Evolutionary conservation across 352 stramenopile species (phyloP), one percentile per base, ranked within the genome.

Genomic region (Elongisporangium undulatum): DNA sequence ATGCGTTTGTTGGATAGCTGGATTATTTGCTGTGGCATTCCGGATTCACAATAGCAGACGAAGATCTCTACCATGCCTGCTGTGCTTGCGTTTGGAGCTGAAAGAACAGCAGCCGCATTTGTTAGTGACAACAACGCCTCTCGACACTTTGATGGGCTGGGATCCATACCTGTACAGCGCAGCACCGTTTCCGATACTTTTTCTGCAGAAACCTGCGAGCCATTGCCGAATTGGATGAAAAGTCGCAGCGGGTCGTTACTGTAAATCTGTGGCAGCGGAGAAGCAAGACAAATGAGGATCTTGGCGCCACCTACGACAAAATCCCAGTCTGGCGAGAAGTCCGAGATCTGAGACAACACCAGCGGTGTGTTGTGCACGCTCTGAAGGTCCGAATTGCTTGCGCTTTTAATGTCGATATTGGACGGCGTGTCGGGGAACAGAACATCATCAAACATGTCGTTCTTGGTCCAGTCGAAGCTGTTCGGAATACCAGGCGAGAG

Each of bases 321-420:
- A 59, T 94, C 86, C 86, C 86, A 95, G 29, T 92, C 84, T 3
- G 86, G 86, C 3, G 86, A 93, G 57, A 90, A 95, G 56, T 95
- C 86, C 1, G 79, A 88, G 26, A 95, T 92, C 49, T 34, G 26
- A 34, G 26, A 34, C 26, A 34, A 34, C 26, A 34, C 26, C 26
- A 34, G 26, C 4, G 26, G 26, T 34, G 26, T 34, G 26, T 34
- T 34, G n/a, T n/a, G n/a, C 26, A 34, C 26, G 8, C 26, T 34
- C 26, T 34, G 26, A 9, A 34, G 26, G 10, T 52, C 20, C n/a
- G 9, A 10, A 52, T 52, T 20, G 48, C 48, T 52, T 52, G 3
- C 48, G 48, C 48, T 52, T 23, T 52, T 22, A 9, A 53, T 29
- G 8, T 45, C 57, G 22, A 9, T 21, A 10, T 49, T 38, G 8